Percentiles rank a stretch among this genome's conserved stretches.
phyloP scores from a whole-genome alignment of 768 basidiomycete species.

The Podaxis mareebaensis region DNA sequence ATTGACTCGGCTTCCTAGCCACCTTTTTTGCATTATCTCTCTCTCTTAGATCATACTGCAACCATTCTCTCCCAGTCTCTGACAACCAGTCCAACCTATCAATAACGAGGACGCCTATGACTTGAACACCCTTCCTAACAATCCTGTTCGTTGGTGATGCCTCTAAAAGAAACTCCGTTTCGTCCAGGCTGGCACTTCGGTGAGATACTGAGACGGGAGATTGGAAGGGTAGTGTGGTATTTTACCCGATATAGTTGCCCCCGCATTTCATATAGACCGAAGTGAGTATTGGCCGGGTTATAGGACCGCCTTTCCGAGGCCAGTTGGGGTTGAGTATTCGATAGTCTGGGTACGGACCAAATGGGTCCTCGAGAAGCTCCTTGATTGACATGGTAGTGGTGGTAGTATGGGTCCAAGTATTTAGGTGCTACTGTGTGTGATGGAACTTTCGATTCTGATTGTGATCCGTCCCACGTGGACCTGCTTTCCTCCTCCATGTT shows the following conservation, averaged over 20 bases:
- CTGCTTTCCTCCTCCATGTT: constrained; percentile 11
- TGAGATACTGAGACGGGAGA: background rate
- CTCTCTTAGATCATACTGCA: constrained; percentile 46
- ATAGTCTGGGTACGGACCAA: constrained; percentile 28
- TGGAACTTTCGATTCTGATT: background rate
- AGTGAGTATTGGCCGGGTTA: constrained; percentile 17
- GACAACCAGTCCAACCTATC: constrained; percentile 50
- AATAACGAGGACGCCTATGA: constrained; percentile 54
- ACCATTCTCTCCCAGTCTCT: constrained; percentile 35
- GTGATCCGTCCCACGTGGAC: constrained; percentile 16
- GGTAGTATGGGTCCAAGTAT: background rate
- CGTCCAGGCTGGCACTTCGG: constrained; percentile 40
- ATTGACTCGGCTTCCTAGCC: constrained; percentile 21
- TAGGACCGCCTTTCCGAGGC: constrained; percentile 17
- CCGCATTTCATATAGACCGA: constrained; percentile 23
- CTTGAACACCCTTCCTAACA: constrained; percentile 36
- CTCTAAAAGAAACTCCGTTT: constrained; percentile 39
- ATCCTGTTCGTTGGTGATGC: constrained; percentile 26
- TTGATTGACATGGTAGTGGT: background rate
- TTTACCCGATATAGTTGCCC: constrained; percentile 13
- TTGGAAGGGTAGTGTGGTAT: background rate
- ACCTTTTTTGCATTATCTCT: constrained; percentile 34
- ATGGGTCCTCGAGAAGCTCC: constrained; percentile 12
- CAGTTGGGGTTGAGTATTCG: constrained; percentile 23
- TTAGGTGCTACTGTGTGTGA: background rate